Evolutionary conservation across 129 eudicot genomes (phyloP).

Genomic region (Arctium minus): DNA sequence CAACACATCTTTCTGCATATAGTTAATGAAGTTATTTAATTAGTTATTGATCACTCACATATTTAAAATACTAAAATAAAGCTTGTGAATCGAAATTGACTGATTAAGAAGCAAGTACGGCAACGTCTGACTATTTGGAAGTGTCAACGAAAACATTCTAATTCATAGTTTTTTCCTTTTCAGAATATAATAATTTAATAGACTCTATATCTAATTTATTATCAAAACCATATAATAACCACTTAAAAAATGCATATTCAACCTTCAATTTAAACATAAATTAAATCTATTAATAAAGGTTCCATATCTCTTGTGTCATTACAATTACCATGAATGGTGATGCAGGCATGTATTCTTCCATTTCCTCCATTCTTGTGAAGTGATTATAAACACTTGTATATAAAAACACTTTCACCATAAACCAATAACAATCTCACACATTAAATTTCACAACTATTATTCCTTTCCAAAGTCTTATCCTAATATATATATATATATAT

Average conservation of each 20-base stretch:
- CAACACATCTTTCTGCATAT: neutral
- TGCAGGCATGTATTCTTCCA: constrained; percentile 16
- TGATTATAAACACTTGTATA: constrained; percentile 7
- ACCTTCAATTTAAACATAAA: neutral
- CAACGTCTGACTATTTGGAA: neutral
- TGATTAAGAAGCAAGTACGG: neutral
- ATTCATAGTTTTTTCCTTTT: neutral
- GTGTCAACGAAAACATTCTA: neutral
- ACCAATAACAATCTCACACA: constrained; percentile 25
- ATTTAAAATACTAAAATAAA: neutral
- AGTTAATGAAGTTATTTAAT: no score
- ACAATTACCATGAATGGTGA: constrained; percentile 23
- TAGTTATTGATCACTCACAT: neutral
- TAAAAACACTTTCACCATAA: constrained; percentile 6
- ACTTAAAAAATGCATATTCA: neutral
- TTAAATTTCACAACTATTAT: constrained; percentile 17
- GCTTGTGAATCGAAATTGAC: neutral
- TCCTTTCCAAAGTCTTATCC: constrained; percentile 11
- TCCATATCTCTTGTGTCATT: neutral
- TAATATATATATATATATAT: neutral
- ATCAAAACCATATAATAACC: neutral
- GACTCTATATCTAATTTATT: neutral
- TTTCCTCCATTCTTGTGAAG: constrained; percentile 10
- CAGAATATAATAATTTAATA: neutral
- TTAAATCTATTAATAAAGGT: neutral